Conservation (phyloP, 192 early-diverging fungal species). For the Coemansia sp. region DNA sequence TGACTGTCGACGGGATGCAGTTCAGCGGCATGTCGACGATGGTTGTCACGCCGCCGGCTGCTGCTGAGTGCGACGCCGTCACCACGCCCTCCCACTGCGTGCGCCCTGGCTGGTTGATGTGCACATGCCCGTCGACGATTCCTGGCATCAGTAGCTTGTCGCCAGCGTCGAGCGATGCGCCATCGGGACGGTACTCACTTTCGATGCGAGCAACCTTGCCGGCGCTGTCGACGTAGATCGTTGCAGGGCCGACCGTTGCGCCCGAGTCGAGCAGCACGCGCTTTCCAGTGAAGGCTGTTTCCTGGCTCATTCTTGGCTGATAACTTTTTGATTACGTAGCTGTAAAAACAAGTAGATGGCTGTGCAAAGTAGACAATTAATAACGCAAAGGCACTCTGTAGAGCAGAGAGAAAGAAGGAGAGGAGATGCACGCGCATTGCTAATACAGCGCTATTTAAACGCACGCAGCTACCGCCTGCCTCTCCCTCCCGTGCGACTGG, state of each 20-base stretch:
- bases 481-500: too few relatives aligned
- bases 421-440: too few relatives aligned
- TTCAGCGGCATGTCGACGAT: constrained; percentile 86
- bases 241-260: constrained; percentile 53
- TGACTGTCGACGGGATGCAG: constrained; percentile 84
- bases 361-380: too few relatives aligned
- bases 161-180: constrained; percentile 57
- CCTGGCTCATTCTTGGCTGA: constrained; percentile 37
- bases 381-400: too few relatives aligned
- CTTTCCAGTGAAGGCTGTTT: constrained; percentile 43
- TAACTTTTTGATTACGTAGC: background rate
- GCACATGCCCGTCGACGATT: constrained; percentile 77
- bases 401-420: too few relatives aligned
- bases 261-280: constrained; percentile 53
- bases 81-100: constrained; percentile 84
- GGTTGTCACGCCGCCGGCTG: constrained; percentile 79
- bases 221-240: constrained; percentile 57
- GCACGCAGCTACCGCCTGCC: too few relatives aligned
- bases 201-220: constrained; percentile 60
- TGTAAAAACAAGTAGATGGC: too few relatives aligned
- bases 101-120: constrained; percentile 83
- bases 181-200: constrained; percentile 36
- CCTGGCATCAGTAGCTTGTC: constrained; percentile 69
- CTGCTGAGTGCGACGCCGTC: constrained; percentile 76
- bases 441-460: too few relatives aligned